Percentiles rank a stretch among this genome's conserved stretches.
phyloP scores from a whole-genome alignment of 176 grass and related monocot genomes.

The Raddia guianensis region DNA sequence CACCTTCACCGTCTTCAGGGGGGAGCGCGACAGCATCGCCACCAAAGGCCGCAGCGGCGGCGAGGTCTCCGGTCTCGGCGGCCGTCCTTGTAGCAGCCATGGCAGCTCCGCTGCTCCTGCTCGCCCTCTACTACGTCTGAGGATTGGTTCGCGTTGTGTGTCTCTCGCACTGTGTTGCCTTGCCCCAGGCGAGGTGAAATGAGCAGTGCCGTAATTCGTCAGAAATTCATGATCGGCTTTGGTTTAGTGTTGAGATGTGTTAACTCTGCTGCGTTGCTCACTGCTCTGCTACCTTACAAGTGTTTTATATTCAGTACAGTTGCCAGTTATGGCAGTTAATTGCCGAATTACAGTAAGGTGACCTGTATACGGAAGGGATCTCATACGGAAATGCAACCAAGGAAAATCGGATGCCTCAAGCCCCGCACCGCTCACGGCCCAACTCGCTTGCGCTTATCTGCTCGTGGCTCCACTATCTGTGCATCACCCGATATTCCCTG shows the following conservation, averaged over 20 bases:
- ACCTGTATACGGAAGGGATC: background rate
- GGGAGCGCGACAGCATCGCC: background rate
- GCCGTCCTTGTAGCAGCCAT: conserved; percentile 10
- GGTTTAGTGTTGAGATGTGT: background rate
- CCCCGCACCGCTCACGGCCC: no score
- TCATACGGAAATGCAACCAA: no score
- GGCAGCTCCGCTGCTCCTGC: conserved; percentile 33
- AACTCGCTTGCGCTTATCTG: no score
- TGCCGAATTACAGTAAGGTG: background rate
- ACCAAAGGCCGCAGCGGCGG: background rate
- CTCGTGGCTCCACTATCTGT: no score
- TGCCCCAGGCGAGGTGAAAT: background rate
- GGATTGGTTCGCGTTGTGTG: background rate
- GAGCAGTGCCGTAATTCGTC: background rate
- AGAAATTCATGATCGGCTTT: background rate
- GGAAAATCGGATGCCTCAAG: no score
- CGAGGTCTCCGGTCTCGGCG: conserved; percentile 14
- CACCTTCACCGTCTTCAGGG: conserved; percentile 13
- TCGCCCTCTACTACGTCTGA: conserved; percentile 40
- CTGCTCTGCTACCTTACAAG: background rate
- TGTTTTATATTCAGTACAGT: background rate
- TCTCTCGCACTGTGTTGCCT: no score
- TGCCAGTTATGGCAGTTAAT: background rate
- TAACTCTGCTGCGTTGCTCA: background rate
- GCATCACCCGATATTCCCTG: no score